Percentiles rank a stretch among this genome's conserved stretches.
Conservation (phyloP, 148 eudicot species). For the Cornus florida region DNA sequence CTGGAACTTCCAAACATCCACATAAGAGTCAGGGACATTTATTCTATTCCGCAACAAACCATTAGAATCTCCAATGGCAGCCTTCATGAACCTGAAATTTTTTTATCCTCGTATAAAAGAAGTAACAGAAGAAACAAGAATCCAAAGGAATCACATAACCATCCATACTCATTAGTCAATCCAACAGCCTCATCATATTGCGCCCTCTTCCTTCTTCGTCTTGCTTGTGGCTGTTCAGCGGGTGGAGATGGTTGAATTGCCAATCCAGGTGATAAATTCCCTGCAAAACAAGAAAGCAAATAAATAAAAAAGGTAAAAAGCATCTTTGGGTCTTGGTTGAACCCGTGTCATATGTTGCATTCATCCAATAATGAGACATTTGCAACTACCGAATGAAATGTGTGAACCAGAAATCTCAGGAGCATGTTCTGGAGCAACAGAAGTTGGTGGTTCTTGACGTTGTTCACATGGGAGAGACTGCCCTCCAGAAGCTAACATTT, state of each 20-base stretch:
- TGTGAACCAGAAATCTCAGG: slow-evolving; percentile 21
- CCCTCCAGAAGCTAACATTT: background rate
- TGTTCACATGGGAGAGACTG: slow-evolving; percentile 16
- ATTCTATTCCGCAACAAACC: slow-evolving; percentile 46
- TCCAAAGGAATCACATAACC: background rate
- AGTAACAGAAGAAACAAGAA: background rate
- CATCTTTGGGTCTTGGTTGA: background rate
- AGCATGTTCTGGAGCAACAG: slow-evolving; percentile 27
- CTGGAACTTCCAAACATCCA: slow-evolving; percentile 59
- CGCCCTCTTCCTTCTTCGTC: slow-evolving; percentile 44
- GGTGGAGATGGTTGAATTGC: slow-evolving; percentile 46
- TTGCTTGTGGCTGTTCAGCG: slow-evolving; percentile 37
- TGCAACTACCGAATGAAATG: slow-evolving; percentile 43
- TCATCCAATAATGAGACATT: background rate
- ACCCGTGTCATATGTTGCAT: background rate
- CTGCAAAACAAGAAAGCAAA: slow-evolving; percentile 29
- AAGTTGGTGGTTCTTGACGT: slow-evolving; percentile 28
- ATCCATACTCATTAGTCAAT: slow-evolving; percentile 58
- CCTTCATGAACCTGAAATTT: slow-evolving; percentile 51
- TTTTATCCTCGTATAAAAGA: background rate
- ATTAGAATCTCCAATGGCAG: slow-evolving; percentile 37
- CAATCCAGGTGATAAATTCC: slow-evolving; percentile 29
- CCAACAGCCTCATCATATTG: slow-evolving; percentile 48
- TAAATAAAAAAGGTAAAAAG: background rate
- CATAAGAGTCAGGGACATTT: slow-evolving; percentile 49